Evolutionary conservation across 148 eudicot genomes (phyloP).

Genomic region (Silene uniflora): DNA sequence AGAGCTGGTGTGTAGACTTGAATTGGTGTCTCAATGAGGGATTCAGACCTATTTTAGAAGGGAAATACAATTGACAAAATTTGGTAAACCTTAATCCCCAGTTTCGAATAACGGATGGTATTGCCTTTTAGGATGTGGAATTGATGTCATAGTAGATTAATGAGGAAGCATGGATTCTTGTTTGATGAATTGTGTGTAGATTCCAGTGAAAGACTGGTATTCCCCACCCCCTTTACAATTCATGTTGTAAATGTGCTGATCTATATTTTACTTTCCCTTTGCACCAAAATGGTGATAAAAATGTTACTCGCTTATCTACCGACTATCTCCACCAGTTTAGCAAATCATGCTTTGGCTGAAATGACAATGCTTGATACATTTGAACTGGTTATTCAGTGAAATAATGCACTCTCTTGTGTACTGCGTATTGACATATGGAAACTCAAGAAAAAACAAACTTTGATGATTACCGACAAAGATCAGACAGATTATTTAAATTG

Average conservation of each 20-base stretch:
- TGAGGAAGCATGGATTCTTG: neutral
- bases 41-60: too few relatives aligned
- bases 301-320: too few relatives aligned
- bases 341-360: conserved; percentile 5
- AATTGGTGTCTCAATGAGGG: too few relatives aligned
- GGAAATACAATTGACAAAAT: too few relatives aligned
- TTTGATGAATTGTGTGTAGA: too few relatives aligned
- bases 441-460: neutral
- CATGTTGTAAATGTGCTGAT: too few relatives aligned
- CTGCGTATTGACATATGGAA: neutral
- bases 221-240: neutral
- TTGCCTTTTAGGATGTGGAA: neutral
- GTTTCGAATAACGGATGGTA: neutral
- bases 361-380: neutral
- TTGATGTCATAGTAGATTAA: neutral
- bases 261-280: too few relatives aligned
- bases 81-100: too few relatives aligned
- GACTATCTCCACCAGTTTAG: neutral
- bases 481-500: neutral
- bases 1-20: too few relatives aligned
- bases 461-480: neutral
- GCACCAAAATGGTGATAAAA: neutral
- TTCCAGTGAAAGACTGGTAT: too few relatives aligned
- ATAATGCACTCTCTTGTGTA: neutral
- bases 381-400: neutral